These are phyloP conservation scores for Bacterosira constricta DNA, from an alignment of 108 stramenopile genomes.

Conservation along the genomic window DNA sequence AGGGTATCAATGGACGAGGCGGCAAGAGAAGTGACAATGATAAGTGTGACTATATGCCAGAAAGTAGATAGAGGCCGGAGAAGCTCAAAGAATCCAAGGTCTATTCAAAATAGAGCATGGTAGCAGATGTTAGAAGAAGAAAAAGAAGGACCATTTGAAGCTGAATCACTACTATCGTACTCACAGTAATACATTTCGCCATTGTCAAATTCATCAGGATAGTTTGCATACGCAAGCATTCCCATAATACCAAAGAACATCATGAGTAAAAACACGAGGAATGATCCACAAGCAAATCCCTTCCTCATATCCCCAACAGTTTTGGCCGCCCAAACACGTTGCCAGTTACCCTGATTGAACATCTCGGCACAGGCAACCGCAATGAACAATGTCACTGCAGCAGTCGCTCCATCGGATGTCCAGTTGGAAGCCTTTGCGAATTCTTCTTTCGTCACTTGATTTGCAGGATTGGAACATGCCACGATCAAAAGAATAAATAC, in stretches of 20 bases:
- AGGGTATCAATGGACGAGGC: constrained; percentile 71
- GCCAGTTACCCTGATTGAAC: constrained; percentile 80
- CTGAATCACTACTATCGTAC: background rate
- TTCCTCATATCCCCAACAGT: constrained; percentile 51
- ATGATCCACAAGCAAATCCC: constrained; percentile 64
- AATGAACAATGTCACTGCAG: constrained; percentile 67
- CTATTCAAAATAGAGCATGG: background rate
- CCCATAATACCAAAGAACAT: constrained; percentile 89
- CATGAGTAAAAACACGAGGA: constrained; percentile 73
- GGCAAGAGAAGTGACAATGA: constrained; percentile 68
- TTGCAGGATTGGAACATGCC: constrained; percentile 52
- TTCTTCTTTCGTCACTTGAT: constrained; percentile 60
- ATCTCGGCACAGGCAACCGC: constrained; percentile 74
- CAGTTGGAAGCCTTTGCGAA: constrained; percentile 67
- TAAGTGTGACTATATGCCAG: constrained; percentile 74
- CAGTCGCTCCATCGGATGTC: constrained; percentile 68
- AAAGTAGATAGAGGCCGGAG: constrained; percentile 55
- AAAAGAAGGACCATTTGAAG: background rate
- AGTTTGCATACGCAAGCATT: constrained; percentile 76
- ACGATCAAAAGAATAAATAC: constrained; percentile 69
- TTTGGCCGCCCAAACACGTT: constrained; percentile 82
- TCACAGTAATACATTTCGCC: constrained; percentile 64
- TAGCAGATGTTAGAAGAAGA: background rate
- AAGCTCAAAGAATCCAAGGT: constrained; percentile 77
- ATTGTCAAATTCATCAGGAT: constrained; percentile 62